Evolutionary conservation across 208 protist species (phyloP).

Genomic region (Wallacemonas sp.): DNA sequence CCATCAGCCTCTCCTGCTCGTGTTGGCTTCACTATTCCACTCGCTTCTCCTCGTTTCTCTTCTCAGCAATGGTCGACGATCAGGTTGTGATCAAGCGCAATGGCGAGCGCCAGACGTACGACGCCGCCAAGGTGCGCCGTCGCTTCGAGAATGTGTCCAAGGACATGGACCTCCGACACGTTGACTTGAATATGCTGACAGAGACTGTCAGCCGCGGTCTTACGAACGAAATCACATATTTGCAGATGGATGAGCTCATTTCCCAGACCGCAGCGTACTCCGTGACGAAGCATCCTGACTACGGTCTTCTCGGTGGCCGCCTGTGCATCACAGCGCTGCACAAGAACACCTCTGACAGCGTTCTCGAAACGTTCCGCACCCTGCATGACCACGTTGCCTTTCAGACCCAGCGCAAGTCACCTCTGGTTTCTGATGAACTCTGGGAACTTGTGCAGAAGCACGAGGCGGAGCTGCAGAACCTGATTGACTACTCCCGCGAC

Average conservation of each 20-base stretch:
- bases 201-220: constrained; percentile 91
- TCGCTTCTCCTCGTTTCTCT: too few relatives aligned
- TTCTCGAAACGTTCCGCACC: constrained; percentile 89
- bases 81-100: constrained; percentile 68
- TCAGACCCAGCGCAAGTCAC: constrained; percentile 64
- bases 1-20: too few relatives aligned
- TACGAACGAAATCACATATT: constrained; percentile 85
- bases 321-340: constrained; percentile 97
- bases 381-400: constrained; percentile 93
- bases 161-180: constrained; percentile 50
- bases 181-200: constrained; percentile 75
- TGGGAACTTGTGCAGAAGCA: constrained; percentile 88
- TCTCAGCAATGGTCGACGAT: too few relatives aligned
- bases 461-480: constrained; percentile 83
- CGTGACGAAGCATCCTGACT: constrained; percentile 97
- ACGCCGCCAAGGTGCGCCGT: constrained; percentile 50
- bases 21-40: too few relatives aligned
- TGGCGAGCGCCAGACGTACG: constrained; percentile 55
- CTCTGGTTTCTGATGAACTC: constrained; percentile 94
- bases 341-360: constrained; percentile 92
- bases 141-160: constrained; percentile 46
- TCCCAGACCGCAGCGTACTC: constrained; percentile 97
- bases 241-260: constrained; percentile 94
- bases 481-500: constrained; percentile 96
- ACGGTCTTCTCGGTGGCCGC: constrained; percentile 96